Evolutionary conservation across 768 basidiomycete species (phyloP), one percentile per base, ranked within the genome.

Genomic region (Leccinum barrowsii): DNA sequence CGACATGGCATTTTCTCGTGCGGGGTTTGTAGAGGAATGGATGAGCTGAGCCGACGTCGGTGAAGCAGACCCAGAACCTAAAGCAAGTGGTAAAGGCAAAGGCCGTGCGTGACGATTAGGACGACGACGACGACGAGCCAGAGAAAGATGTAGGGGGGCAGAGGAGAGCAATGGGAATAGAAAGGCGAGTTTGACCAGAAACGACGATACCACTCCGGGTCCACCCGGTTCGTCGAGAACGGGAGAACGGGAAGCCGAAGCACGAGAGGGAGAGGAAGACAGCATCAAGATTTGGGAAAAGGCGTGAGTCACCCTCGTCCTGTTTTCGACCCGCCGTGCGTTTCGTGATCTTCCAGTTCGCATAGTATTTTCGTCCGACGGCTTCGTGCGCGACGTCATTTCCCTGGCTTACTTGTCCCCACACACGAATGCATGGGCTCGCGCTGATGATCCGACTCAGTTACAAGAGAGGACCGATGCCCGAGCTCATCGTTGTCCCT

Each of bases 381-480:
- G 4, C 10, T n/a, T 56, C 56, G 8, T 8, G 24, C 12, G 19
- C 13, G 26, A 34, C n/a, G 5, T 24, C 5, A 17, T 54, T 7
- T 4, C 19, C 32, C 12, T 34, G 12, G 32, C 32, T 30, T 30
- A 32, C 30, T 32, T 32, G 30, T 53, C 34, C 35, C 44, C 17
- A 28, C 24, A 32, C 54, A 6, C 5, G 15, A 13, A 15, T 19
- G 4, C 13, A 32, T 13, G 24, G 22, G 13, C 32, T 17, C 32
- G 24, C 59, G n/a, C 30, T 1, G 7, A 12, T 17, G 1, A 40
- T 32, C 51, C 15, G 6, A 34, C 15, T 10, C 52, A 89, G 87
- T 54, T 88, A 89, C 66, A 75, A 72, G 8, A 79, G 82, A 62
- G 70, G 73, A 3, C 87, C 87, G 11, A 90, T 89, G 88, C 86